Base-by-base conservation (phyloP, 257 asterid genomes). In the Solanum chilense region DNA sequence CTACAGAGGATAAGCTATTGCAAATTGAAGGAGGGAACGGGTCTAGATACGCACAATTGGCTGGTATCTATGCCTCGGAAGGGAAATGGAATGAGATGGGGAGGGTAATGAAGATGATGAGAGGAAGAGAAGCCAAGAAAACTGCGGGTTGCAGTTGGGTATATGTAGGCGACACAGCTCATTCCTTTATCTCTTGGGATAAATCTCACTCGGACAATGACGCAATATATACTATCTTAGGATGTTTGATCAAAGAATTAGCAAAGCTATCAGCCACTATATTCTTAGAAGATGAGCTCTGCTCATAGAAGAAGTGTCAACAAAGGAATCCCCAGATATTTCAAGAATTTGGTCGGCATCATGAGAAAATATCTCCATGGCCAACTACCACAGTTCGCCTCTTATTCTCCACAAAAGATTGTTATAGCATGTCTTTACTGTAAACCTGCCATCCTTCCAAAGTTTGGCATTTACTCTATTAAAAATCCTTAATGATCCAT, bases 31-130 rank as follows among this genome's bases (percentile, higher is more conserved):
- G 93, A 9, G 90, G 87, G 33, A 91, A 90, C 18, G 98, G 98
- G 18, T 91, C 94, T 25, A 92, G 98, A 86, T 94, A 91, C 20
- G 93, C 94, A 18, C 99, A 97, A 90, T 87, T 97, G 86, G 99
- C 99, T 29, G 92, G 95, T 58, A 90, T 93, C 13, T 97, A 97
- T 88, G 98, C 98, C 12, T 92, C 91, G 6, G 98, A 93, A 9
- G 98, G 94, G 25, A 89, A 88, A 89, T 95, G 99, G 99, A 94
- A 90, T 4, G 98, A 97, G 83, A 95, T 91, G 97, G 95, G 96
- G 42, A 89, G 98, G 89, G 86, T 95, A 85, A 93, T 97, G 99
- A 94, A 92, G 92, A 91, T 90, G 88, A 97, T 97, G 98, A 95
- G 96, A 88, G 92, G 92, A 88, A 93, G 89, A 88, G 95, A 92